Conservation (phyloP, 1,284 basidiomycete genomes). For the Volvariella volvacea region DNA sequence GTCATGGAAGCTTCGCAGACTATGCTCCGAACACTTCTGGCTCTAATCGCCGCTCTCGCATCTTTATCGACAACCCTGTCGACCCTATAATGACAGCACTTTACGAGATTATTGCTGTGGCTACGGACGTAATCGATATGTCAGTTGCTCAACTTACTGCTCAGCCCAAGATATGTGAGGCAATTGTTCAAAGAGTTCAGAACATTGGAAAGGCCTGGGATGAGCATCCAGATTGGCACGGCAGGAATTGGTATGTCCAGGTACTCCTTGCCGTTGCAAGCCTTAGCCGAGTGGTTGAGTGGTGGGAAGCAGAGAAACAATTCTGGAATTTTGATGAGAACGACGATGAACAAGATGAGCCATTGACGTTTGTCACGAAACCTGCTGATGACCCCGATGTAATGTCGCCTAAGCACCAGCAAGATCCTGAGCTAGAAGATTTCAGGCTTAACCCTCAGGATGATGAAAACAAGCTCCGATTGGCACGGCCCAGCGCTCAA, state of each 20-base stretch:
- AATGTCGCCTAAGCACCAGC: conserved; percentile 34
- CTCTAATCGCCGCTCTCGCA: conserved; percentile 61
- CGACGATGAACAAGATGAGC: conserved; percentile 84
- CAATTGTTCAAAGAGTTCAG: conserved; percentile 87
- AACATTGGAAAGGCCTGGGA: conserved; percentile 93
- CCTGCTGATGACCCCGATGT: conserved; percentile 50
- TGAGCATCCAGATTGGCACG: conserved; percentile 96
- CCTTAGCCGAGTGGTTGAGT: conserved; percentile 94
- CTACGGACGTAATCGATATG: conserved; percentile 93
- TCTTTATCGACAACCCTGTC: conserved; percentile 71
- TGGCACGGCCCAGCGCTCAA: conserved; percentile 42
- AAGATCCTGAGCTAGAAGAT: conserved; percentile 37
- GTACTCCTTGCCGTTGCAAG: conserved; percentile 94
- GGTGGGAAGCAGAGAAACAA: conserved; percentile 99
- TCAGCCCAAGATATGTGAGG: conserved; percentile 79
- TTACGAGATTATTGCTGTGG: conserved; percentile 89
- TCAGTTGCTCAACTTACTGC: conserved; percentile 81
- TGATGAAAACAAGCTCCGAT: conserved; percentile 48
- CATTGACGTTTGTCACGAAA: conserved; percentile 85
- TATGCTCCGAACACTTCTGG: conserved; percentile 35
- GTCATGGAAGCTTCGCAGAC: conserved; percentile 60
- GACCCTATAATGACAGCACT: conserved; percentile 89
- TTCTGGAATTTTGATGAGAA: conserved; percentile 99
- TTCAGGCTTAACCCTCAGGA: conserved; percentile 42
- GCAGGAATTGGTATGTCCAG: conserved; percentile 97